Percentiles rank a stretch among this genome's conserved stretches.
Evolutionary conservation across 2,329 filamentous ascomycete species (phyloP).

Genomic region (Alternaria dauci): DNA sequence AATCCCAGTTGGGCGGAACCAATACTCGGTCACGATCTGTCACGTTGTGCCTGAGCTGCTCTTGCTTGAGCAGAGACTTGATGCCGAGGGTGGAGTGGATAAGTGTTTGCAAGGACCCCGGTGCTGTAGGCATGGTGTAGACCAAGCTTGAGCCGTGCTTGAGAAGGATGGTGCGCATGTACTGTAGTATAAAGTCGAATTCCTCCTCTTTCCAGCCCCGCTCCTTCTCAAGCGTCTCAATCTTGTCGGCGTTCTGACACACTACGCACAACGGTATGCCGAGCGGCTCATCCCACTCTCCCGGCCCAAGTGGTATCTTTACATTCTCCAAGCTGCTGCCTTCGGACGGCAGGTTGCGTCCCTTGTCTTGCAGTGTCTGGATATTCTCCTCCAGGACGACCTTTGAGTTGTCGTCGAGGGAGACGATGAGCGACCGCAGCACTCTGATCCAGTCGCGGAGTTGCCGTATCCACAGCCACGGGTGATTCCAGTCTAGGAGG

Average conservation of each 20-base stretch:
- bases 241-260: slow-evolving; percentile 95
- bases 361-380: slow-evolving; percentile 74
- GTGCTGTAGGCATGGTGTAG: slow-evolving; percentile 60
- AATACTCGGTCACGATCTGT: slow-evolving; percentile 94
- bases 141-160: slow-evolving; percentile 71
- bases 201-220: slow-evolving; percentile 95
- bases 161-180: slow-evolving; percentile 85
- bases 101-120: slow-evolving; percentile 79
- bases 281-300: slow-evolving; percentile 91
- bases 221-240: slow-evolving; percentile 88
- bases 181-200: slow-evolving; percentile 95
- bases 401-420: slow-evolving; percentile 78
- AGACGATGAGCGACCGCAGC: slow-evolving; percentile 77
- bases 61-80: slow-evolving; percentile 73
- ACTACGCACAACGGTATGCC: slow-evolving; percentile 90
- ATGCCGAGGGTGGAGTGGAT: slow-evolving; percentile 88
- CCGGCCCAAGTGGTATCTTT: slow-evolving; percentile 79
- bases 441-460: slow-evolving; percentile 89
- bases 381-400: slow-evolving; percentile 88
- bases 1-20: slow-evolving; percentile 97
- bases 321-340: slow-evolving; percentile 43
- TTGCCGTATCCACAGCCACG: slow-evolving; percentile 90
- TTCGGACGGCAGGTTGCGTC: slow-evolving; percentile 38
- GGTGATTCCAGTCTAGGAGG: slow-evolving; percentile 93
- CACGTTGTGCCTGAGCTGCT: slow-evolving; percentile 70